Base-by-base conservation (phyloP, 257 asterid species). In the Lycium ferocissimum region DNA sequence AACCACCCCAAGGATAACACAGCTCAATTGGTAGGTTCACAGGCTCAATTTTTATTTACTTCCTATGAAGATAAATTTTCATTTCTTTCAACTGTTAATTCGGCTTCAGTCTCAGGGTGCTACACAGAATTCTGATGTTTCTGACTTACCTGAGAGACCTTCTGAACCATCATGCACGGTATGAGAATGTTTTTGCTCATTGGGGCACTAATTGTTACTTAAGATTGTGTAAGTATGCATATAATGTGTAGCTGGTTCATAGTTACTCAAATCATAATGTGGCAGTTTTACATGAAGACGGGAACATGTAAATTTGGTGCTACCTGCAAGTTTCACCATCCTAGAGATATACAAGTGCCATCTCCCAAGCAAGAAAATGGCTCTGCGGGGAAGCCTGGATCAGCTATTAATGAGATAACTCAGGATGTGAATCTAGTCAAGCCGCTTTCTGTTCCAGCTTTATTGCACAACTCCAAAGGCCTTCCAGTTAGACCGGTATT, bases 261-360 rank as follows among this genome's bases (percentile, higher is more conserved):
- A 10, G 70, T 83, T 83, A 83, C 67, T 79, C 63, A 81, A 86
- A 67, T 86, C 14, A 83, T 56, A 51, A 85, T 87, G 72, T 85
- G 87, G 86, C 97, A 97, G 99, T 97, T 95, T 92, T 97, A 94
- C 84, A 91, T 97, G 95, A 97, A 95, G 95, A 94, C 99, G 87
- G 99, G 99, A 80, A 87, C 69, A 51, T 97, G 99, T 90, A 95
- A 94, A 89, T 95, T 90, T 89, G 99, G 99, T 62, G 57, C 88
- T 38, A 90, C 96, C 86, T 97, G 99, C 94, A 97, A 92, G 91
- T 97, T 92, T 89, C 92, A 97, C 92, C 99, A 97, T 87, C 99
- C 99, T 83, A 97, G 90, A 91, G 98, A 87, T 81, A 89, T 94
- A 81, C 94, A 89, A 83, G 84, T 92, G 83, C 91, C 87, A 45